Evolutionary conservation across 495 filamentous ascomycete genomes (phyloP).

Genomic region (Hypoxylon intermedium): DNA sequence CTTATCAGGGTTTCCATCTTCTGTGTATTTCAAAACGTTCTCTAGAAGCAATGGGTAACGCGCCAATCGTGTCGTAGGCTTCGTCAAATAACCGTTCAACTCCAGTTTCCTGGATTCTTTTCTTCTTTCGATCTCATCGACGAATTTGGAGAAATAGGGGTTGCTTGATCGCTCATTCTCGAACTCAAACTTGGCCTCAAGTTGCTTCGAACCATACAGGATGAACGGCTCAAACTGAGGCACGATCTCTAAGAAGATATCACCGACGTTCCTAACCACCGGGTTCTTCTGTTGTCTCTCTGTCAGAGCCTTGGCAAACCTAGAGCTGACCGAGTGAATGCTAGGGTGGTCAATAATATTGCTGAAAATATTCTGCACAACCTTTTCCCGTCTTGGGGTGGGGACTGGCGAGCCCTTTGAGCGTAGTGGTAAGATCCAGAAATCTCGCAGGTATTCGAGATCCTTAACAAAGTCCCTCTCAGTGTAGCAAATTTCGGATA

Average conservation of each 20-base stretch:
- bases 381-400: slow-evolving; percentile 82
- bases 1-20: slow-evolving; percentile 85
- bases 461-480: slow-evolving; percentile 99
- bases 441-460: slow-evolving; percentile 95
- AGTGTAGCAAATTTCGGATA: slow-evolving; percentile 98
- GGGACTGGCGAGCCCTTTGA: slow-evolving; percentile 83
- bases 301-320: slow-evolving; percentile 85
- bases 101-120: slow-evolving; percentile 97
- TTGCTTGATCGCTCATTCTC: slow-evolving; percentile 94
- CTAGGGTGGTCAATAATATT: slow-evolving; percentile 83
- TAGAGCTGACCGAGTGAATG: slow-evolving; percentile 87
- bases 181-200: slow-evolving; percentile 97
- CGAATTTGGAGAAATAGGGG: slow-evolving; percentile 84
- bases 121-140: slow-evolving; percentile 94
- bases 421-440: slow-evolving; percentile 95
- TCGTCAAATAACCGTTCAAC: slow-evolving; percentile 97
- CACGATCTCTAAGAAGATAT: slow-evolving; percentile 92
- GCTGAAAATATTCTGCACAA: slow-evolving; percentile 92
- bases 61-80: slow-evolving; percentile 94
- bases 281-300: slow-evolving; percentile 87
- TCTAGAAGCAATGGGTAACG: slow-evolving; percentile 95
- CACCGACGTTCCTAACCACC: slow-evolving; percentile 87
- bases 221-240: slow-evolving; percentile 96
- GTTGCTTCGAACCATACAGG: slow-evolving; percentile 92
- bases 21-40: slow-evolving; percentile 85